A percentile compares a stretch with the other conserved stretches of the same genome.
Evolutionary conservation across 345 rosid genomes (phyloP).

Genomic region (Microthlaspi erraticum): DNA sequence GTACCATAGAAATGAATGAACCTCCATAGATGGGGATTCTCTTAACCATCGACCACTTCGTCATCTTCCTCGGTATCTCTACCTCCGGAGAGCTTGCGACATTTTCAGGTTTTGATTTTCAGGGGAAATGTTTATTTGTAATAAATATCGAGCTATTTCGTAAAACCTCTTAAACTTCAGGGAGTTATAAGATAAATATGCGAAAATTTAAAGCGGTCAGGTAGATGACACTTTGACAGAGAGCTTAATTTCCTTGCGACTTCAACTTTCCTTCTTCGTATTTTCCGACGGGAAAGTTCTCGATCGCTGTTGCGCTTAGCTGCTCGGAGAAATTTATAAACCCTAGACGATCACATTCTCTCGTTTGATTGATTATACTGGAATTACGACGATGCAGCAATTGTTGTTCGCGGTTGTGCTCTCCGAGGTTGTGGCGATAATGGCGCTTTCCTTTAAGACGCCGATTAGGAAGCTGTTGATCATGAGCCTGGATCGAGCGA

Average conservation of each 20-base stretch:
- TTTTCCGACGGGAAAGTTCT: conserved; percentile 35
- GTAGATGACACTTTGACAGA: conserved; percentile 14
- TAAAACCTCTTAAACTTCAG: neutral
- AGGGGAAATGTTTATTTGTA: neutral
- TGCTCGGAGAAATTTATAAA: neutral
- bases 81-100: conserved; percentile 12
- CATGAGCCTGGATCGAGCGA: conserved; percentile 66
- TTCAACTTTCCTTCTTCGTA: conserved; percentile 40
- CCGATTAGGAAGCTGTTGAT: conserved; percentile 84
- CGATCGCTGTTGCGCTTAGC: conserved; percentile 9
- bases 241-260: neutral
- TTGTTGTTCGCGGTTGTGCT: conserved; percentile 65
- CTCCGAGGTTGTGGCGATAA: conserved; percentile 63
- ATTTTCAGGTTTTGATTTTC: conserved; percentile 4
- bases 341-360: conserved; percentile 17
- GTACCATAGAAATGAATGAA: conserved; percentile 32
- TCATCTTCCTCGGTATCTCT: conserved; percentile 25
- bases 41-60: conserved; percentile 43
- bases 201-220: neutral
- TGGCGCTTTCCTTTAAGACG: conserved; percentile 68
- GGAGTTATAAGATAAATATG: neutral
- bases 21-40: conserved; percentile 33
- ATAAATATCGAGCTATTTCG: neutral
- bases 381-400: conserved; percentile 62
- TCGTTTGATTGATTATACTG: neutral